Evolutionary conservation across 2,329 filamentous ascomycete species (phyloP), one percentile per base, ranked within the genome.

Genomic region (Tolypocladium tundrense): DNA sequence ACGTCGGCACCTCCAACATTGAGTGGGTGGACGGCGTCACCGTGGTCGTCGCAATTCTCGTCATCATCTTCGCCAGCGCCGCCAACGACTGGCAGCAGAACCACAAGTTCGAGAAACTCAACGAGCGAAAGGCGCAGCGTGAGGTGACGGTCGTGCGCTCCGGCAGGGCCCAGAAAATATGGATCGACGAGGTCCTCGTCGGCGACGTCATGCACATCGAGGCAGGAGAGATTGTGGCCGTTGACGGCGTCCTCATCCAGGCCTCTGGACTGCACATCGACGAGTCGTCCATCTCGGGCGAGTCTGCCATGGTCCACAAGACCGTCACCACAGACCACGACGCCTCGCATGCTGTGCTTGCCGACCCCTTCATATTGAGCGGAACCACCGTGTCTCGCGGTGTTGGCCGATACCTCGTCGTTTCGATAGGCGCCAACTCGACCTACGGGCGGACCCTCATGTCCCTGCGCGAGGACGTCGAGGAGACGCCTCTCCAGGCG

Each of bases 11-110:
- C 43, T 75, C 84, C 7, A 80, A 80, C 41, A 85, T 90, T 14
- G 86, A 91, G 69, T 93, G 89, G 89, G 86, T 91, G 6, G 89
- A 93, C 71, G 88, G 88, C 62, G 85, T 91, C 13, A 88, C 89
- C 9, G 91, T 92, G 62, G 85, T 91, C 50, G 81, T 87, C 27
- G 89, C 88, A 55, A 90, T 92, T 60, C 68, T 87, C 19, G 86
- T 92, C 61, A 89, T 92, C 53, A 86, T 91, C 4, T 71, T 88
- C 24, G 88, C 90, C 24, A 88, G 88, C 60, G 88, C 88, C n/a
- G 75, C 86, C 40, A 92, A 91, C 63, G 89, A 92, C 67, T 92
- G 85, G 80, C 88, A 92, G 66, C 91, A 91, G 70, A 88, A 91
- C 69, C 81, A 86, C 52, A 87, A 90, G 66, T 92, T 92, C 65